Conservation (phyloP, 192 early-diverging fungal genomes). For the Backusella psychrophila region DNA sequence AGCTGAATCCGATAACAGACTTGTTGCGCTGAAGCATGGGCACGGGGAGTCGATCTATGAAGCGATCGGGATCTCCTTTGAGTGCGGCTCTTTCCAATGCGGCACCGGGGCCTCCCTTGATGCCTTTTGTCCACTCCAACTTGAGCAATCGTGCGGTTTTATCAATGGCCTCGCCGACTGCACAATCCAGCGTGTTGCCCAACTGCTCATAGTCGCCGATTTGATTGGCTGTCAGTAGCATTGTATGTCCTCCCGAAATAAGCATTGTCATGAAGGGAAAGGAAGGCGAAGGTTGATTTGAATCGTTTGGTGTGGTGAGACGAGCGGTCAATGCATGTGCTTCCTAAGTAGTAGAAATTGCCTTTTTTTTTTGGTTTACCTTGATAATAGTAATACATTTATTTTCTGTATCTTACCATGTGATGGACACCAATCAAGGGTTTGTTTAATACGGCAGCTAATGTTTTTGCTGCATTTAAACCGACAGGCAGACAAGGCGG, state of each 20-base stretch:
- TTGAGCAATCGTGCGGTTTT: constrained; percentile 68
- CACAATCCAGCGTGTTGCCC: constrained; percentile 71
- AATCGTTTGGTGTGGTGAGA: constrained; percentile 40
- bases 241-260: constrained; percentile 76
- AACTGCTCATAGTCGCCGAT: constrained; percentile 61
- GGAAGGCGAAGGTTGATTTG: constrained; percentile 28
- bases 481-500: constrained; percentile 67
- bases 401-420: constrained; percentile 47
- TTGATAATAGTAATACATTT: neutral
- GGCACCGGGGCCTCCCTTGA: constrained; percentile 67
- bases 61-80: constrained; percentile 47
- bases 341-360: constrained; percentile 39
- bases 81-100: constrained; percentile 64
- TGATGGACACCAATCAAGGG: constrained; percentile 80
- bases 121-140: constrained; percentile 61
- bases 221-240: constrained; percentile 54
- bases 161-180: constrained; percentile 78
- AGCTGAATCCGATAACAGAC: constrained; percentile 64
- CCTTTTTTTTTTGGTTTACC: neutral
- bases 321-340: constrained; percentile 79
- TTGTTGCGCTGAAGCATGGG: constrained; percentile 61
- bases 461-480: constrained; percentile 67
- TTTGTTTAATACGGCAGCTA: constrained; percentile 63
- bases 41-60: constrained; percentile 41
- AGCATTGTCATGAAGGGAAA: constrained; percentile 76